Conservation (phyloP, 164 flowering plant species). For the Magnolia officinalis region DNA sequence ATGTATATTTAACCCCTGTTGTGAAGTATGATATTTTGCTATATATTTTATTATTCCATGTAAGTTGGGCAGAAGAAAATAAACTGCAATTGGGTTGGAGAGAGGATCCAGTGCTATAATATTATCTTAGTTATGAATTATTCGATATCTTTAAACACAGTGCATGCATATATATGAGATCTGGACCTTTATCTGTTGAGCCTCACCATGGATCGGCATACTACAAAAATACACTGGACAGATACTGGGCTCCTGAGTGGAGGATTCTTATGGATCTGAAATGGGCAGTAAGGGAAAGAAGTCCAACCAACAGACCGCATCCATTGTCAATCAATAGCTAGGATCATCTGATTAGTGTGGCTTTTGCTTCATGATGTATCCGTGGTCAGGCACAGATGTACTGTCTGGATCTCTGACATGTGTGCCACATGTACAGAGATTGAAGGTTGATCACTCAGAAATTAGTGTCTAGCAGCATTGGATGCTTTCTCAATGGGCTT, state of each 20-base stretch:
- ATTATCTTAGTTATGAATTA: too few relatives aligned
- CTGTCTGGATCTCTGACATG: background rate
- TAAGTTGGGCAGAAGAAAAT: background rate
- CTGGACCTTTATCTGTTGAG: background rate
- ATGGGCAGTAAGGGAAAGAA: too few relatives aligned
- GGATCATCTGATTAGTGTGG: too few relatives aligned
- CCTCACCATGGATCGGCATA: background rate
- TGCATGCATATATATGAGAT: background rate
- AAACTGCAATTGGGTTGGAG: background rate
- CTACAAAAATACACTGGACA: background rate
- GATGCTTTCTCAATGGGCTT: background rate
- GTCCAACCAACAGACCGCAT: too few relatives aligned
- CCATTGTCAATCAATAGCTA: too few relatives aligned
- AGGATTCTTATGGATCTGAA: too few relatives aligned
- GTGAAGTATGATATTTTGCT: background rate
- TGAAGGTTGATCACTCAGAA: background rate
- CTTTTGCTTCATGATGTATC: too few relatives aligned
- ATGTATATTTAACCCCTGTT: too few relatives aligned
- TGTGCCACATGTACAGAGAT: background rate
- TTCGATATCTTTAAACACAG: background rate
- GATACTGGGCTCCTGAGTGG: too few relatives aligned
- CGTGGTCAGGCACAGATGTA: too few relatives aligned
- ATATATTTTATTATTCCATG: background rate
- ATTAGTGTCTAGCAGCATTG: background rate
- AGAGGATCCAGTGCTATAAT: background rate